A percentile compares a stretch with the other conserved stretches of the same genome.
These are phyloP conservation scores for Colletotrichum tanaceti DNA, from an alignment of 2,329 filamentous ascomycete species.

Conservation along the genomic window DNA sequence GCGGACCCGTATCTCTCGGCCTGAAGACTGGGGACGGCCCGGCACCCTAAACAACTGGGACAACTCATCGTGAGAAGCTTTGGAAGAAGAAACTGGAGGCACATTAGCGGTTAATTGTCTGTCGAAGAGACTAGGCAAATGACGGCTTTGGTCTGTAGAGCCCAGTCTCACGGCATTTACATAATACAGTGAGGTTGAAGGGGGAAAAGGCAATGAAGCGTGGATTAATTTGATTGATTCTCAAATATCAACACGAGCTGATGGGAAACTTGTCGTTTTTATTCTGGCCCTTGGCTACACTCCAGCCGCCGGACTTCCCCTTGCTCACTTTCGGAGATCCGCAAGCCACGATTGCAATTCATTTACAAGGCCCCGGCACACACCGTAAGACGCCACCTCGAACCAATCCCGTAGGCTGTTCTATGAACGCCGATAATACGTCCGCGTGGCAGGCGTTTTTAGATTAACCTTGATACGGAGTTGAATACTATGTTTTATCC, in stretches of 20 bases:
- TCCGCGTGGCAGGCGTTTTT: too few species aligned
- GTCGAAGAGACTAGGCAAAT: too few species aligned
- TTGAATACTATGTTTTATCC: too few species aligned
- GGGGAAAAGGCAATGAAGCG: neutral
- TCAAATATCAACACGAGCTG: too few species aligned
- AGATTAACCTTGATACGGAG: too few species aligned
- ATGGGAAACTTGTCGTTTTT: neutral
- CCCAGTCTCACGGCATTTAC: neutral
- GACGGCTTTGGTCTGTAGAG: neutral
- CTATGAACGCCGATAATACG: too few species aligned
- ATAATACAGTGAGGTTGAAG: neutral
- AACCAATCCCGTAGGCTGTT: too few species aligned
- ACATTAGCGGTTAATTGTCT: neutral
- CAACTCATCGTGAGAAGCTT: too few species aligned
- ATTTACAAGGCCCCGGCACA: neutral
- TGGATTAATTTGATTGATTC: too few species aligned
- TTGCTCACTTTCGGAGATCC: neutral
- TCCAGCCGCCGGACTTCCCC: neutral
- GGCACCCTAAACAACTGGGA: neutral
- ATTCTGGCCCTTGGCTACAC: neutral
- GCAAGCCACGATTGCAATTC: neutral
- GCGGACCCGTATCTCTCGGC: neutral
- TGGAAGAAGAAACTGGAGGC: neutral
- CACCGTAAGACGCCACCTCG: too few species aligned
- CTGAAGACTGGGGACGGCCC: too few species aligned